Evolutionary conservation across 2,329 filamentous ascomycete genomes (phyloP).

Genomic region (Calonectria naviculata): DNA sequence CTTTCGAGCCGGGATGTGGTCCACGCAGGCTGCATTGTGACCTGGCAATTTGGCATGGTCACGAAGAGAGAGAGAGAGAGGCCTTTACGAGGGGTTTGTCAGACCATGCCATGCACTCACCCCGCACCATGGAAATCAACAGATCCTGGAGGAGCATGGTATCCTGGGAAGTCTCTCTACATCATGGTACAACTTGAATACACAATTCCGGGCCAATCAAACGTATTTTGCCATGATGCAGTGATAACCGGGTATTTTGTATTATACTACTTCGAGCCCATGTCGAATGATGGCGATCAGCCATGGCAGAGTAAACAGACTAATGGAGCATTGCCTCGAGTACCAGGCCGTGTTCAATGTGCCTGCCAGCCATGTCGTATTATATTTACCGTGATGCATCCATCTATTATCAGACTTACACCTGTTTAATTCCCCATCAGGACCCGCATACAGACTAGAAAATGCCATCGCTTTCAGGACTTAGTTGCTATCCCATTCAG

Average conservation of each 20-base stretch:
- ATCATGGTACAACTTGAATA: not conserved
- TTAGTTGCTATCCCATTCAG: not conserved
- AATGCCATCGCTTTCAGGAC: not conserved
- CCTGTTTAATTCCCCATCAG: not conserved
- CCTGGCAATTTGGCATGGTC: not conserved
- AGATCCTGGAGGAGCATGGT: not conserved
- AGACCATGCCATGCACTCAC: not conserved
- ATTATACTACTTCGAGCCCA: not conserved
- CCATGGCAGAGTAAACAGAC: not conserved
- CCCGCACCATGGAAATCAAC: not conserved
- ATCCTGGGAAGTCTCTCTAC: not conserved
- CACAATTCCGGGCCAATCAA: not conserved
- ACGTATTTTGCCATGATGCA: not conserved
- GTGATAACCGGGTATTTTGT: not conserved
- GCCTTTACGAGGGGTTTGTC: not conserved
- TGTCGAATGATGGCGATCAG: not conserved
- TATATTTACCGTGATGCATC: not conserved
- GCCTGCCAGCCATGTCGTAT: not conserved
- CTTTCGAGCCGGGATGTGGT: not conserved
- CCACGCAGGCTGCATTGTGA: not conserved
- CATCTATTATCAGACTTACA: not conserved
- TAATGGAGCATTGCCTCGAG: not conserved
- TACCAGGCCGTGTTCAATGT: not conserved
- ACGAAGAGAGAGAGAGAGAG: not conserved
- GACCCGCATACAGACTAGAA: not conserved